These are phyloP conservation scores for Thecamonas trahens DNA, from an alignment of 78 protist genomes.

Conservation along the genomic window DNA sequence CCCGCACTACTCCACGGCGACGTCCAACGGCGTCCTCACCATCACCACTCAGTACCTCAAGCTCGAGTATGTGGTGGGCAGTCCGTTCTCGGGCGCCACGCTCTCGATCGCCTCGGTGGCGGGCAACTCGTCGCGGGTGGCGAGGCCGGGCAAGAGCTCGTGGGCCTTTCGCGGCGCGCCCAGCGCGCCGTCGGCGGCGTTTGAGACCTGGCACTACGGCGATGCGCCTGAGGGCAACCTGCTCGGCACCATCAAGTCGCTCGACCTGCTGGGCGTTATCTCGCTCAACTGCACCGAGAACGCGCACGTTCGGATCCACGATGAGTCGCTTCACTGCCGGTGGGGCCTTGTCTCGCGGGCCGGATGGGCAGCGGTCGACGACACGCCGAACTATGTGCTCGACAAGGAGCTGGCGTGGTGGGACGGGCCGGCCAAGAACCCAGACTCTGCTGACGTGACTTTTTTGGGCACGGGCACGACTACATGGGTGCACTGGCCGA, in stretches of 20 bases:
- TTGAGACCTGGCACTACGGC: constrained; percentile 6
- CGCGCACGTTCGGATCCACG: not conserved
- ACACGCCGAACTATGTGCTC: not conserved
- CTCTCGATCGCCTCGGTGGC: not conserved
- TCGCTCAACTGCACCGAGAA: constrained; percentile 26
- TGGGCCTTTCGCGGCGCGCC: no score
- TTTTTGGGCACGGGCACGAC: constrained; percentile 38
- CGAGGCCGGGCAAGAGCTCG: no score
- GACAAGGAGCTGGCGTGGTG: not conserved
- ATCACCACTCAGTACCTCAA: constrained; percentile 1
- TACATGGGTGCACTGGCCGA: constrained; percentile 41
- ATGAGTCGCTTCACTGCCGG: constrained; percentile 16
- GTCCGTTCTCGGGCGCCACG: not conserved
- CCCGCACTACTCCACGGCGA: not conserved
- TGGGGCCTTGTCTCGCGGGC: constrained; percentile 30
- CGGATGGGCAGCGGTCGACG: constrained; percentile 46
- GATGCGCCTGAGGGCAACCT: constrained; percentile 13
- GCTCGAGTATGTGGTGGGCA: not conserved
- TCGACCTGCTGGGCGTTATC: not conserved
- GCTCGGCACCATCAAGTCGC: constrained; percentile 19
- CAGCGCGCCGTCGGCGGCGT: not conserved
- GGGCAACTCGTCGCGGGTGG: not conserved
- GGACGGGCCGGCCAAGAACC: not conserved
- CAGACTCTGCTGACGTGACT: constrained; percentile 22
- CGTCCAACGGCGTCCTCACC: constrained; percentile 1